Base-by-base conservation (phyloP, 208 protist species). In the Trypanosoma rangeli region DNA sequence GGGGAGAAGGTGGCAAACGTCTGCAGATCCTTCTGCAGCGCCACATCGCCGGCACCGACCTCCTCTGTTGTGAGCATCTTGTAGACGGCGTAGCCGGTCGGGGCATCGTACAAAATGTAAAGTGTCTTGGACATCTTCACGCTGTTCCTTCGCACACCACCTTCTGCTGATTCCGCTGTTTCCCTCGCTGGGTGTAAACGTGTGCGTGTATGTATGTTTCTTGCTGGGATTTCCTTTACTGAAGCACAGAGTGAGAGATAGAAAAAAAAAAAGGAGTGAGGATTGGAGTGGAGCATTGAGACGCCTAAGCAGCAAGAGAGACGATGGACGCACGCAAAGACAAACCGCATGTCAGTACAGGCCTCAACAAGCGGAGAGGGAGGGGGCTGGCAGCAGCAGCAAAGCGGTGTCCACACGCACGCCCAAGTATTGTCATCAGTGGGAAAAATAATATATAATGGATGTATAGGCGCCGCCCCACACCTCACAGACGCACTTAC, bases 31-130 rank as follows among this genome's bases (percentile, higher is more conserved):
- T 94, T 92, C 86, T 99, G 98, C 44, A 98, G 78, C 66, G 85
- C 82, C n/a, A 91, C 80, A 42, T 92, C 80, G n/a, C 70, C 78
- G 26, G 85, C 83, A 35, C 88, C 98, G 64, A 99, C 97, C 74
- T 98, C 93, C 69, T 99, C 98, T n/a, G 73, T 90, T 42, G 94
- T 93, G 37, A 89, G 83, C 13, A 92, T 76, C 77, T 99, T 95
- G 76, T 99, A 99, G 28, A 99, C 75, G 37, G 91, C 95, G 82
- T 98, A 99, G 54, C 98, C 98, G 35, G 96, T 97, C 9, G 98
- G 95, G 22, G 88, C 92, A 86, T 99, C 98, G 76, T 97, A 99
- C 44, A 99, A 80, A 22, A 99, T 73, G 77, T 89, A 97, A 28
- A 91, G 82, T 20, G 80, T 86, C 85, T 95, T 97, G 61, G 90